Evolutionary conservation across 768 basidiomycete species (phyloP).

Genomic region (Hygrocybe coccinea): DNA sequence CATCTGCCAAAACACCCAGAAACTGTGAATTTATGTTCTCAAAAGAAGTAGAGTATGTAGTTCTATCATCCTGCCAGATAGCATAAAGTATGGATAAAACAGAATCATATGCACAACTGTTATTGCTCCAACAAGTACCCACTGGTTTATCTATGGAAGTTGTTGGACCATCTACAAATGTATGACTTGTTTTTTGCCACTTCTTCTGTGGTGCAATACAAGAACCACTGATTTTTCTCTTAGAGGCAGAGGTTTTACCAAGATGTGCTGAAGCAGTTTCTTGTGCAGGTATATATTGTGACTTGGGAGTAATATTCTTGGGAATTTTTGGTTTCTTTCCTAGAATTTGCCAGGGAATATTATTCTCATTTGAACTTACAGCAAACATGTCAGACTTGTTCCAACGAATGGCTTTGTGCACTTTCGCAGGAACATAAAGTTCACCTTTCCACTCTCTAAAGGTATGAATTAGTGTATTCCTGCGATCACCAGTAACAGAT

Average conservation of each 20-base stretch:
- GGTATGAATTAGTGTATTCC: conserved; percentile 19
- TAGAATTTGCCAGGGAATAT: not conserved
- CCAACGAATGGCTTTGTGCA: conserved; percentile 19
- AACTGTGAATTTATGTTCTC: not conserved
- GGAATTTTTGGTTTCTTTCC: not conserved
- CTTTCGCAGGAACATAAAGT: conserved; percentile 16
- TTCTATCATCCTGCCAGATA: not conserved
- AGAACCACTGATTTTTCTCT: not conserved
- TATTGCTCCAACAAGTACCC: not conserved
- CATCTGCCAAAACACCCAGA: not conserved
- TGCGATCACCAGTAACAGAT: conserved; percentile 11
- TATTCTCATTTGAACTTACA: not conserved
- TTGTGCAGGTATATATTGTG: not conserved
- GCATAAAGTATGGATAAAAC: not conserved
- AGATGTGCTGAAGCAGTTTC: not conserved
- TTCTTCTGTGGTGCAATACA: not conserved
- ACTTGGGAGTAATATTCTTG: not conserved
- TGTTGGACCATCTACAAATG: not conserved
- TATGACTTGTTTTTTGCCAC: not conserved
- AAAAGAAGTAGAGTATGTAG: not conserved
- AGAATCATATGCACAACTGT: not conserved
- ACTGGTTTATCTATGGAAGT: not conserved
- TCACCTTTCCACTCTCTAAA: conserved; percentile 19
- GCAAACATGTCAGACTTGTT: conserved; percentile 11
- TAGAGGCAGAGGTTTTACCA: not conserved